Evolutionary conservation across 495 filamentous ascomycete genomes (phyloP), one percentile per base, ranked within the genome.

Genomic region (Aspergillus heteromorphus): DNA sequence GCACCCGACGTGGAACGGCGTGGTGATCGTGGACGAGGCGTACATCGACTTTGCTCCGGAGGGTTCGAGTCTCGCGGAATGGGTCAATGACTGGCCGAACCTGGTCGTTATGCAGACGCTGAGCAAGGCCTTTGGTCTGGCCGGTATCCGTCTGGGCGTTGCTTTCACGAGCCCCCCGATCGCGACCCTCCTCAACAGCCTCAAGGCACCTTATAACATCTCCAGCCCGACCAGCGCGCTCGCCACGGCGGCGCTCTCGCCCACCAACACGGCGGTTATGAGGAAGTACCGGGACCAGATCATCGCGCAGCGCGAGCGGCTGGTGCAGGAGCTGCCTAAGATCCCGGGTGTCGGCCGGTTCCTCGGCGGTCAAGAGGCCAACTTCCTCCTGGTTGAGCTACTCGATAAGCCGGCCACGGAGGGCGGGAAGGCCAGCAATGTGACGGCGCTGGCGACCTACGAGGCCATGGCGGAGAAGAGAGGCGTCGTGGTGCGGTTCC

Each of bases 91-190:
- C 62, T 95, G 85, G 83, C 91, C 92, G n/a, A 98, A 97, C 65
- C 77, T 98, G 10, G 91, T 96, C 18, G 91, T 98, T 31, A 93
- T 97, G 91, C 93, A 98, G 74, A 97, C 93, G 1, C 75, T 97
- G 11, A 92, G 87, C 63, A 98, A 98, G 70, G 93, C 89, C 0
- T 98, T 98, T 63, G 93, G 93, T 1, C 79, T 98, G 53, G 93
- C 93, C 2, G 93, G 93, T 14, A 96, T 97, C 62, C 79, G 93
- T 4, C 83, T 96, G 6, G 82, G 82, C 1, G 79, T 79, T 6
- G 88, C 86, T 2, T 87, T 86, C 51, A 86, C 85, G 17, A 87
- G 86, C 62, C 80, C 79, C 21, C 77, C 84, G 50, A 80, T 89
- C 19, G 85, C 82, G 11, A 79, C 75, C 34, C 71, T 98, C 17